Evolutionary conservation across 768 basidiomycete genomes (phyloP).

Genomic region (Russula sp.): DNA sequence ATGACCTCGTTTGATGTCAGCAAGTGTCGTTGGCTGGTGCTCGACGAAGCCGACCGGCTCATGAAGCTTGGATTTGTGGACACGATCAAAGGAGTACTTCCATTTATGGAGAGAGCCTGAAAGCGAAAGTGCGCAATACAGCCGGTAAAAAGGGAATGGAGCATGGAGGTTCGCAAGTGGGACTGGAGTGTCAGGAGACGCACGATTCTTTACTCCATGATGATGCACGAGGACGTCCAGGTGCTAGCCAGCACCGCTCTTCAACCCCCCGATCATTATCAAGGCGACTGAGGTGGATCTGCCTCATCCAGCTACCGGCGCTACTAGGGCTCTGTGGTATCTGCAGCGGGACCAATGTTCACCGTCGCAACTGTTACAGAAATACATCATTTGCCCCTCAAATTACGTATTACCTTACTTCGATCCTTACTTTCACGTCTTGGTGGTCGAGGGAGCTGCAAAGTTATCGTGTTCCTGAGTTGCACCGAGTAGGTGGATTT

Average conservation of each 20-base stretch:
- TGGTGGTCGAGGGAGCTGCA: conserved; percentile 44
- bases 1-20: conserved; percentile 88
- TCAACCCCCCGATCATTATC: conserved; percentile 69
- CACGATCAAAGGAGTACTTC: no score
- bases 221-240: conserved; percentile 91
- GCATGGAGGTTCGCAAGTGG: conserved; percentile 74
- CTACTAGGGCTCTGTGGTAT: conserved; percentile 18
- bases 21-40: conserved; percentile 90
- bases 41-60: conserved; percentile 94
- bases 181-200: conserved; percentile 71
- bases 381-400: conserved; percentile 87
- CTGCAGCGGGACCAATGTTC: conserved; percentile 46
- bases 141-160: conserved; percentile 59
- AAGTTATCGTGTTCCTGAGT: conserved; percentile 92
- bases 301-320: conserved; percentile 24
- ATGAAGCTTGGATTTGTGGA: conserved; percentile 99
- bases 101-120: no score
- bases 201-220: conserved; percentile 94
- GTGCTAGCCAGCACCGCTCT: conserved; percentile 82
- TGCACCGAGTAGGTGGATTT: conserved; percentile 98
- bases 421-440: conserved; percentile 69
- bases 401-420: conserved; percentile 81
- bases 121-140: conserved; percentile 61
- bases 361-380: conserved; percentile 92
- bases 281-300: conserved; percentile 55